Conservation (phyloP, 768 basidiomycete genomes). For the Ephemerocybe angulata region DNA sequence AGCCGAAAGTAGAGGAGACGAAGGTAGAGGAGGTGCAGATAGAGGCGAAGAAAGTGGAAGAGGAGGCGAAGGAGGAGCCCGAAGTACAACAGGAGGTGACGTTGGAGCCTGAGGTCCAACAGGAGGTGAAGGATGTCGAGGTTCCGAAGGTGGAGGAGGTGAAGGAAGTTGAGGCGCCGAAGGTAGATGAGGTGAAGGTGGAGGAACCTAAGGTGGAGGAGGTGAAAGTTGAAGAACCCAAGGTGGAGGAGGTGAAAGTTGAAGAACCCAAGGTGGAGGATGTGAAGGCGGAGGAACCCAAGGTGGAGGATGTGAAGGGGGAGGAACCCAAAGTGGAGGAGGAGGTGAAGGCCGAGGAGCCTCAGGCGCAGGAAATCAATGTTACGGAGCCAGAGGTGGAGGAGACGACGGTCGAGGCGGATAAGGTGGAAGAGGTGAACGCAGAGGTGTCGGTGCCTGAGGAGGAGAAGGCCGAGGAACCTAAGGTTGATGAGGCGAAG, state of each 20-base stretch:
- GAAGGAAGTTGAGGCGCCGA: background rate
- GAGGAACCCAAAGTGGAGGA: no score
- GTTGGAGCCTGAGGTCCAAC: background rate
- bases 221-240: no score
- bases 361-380: no score
- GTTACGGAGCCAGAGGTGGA: conserved; percentile 11
- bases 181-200: conserved; percentile 4
- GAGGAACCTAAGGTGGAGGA: no score
- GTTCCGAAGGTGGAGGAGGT: background rate
- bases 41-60: conserved; percentile 4
- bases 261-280: conserved; percentile 1
- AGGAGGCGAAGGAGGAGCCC: background rate
- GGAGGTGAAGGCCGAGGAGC: conserved; percentile 12
- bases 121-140: conserved; percentile 8
- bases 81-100: conserved; percentile 5
- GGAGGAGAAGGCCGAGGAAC: background rate
- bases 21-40: conserved; percentile 3
- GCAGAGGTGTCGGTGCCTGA: background rate
- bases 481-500: background rate
- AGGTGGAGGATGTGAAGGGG: no score
- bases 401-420: conserved; percentile 1
- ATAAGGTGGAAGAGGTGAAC: background rate
- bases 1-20: conserved; percentile 1
- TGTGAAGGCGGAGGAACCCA: conserved; percentile 8
- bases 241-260: background rate